phyloP scores from a whole-genome alignment of 495 filamentous ascomycete genomes.

The Apodospora peruviana region DNA sequence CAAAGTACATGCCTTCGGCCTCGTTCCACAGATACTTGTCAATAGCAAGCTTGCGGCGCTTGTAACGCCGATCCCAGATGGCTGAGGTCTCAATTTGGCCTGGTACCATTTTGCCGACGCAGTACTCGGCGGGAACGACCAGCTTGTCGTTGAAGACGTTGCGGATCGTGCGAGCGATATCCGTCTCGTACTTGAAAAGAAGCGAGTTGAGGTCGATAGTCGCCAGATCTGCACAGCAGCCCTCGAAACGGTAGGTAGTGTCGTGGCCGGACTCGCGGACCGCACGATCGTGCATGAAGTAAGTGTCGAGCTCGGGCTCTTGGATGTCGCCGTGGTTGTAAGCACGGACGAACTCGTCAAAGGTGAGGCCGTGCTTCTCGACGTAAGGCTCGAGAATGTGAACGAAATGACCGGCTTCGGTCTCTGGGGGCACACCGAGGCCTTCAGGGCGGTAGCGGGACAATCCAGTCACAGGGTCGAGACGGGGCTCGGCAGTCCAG shows the following conservation, averaged over 20 bases:
- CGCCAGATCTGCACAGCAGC: conserved; percentile 78
- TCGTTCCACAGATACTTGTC: conserved; percentile 91
- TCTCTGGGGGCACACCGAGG: conserved; percentile 90
- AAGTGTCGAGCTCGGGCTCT: conserved; percentile 87
- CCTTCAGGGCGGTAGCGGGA: conserved; percentile 87
- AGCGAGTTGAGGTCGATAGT: conserved; percentile 92
- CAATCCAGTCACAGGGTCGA: conserved; percentile 75
- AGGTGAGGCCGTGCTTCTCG: conserved; percentile 72
- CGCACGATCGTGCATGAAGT: conserved; percentile 91
- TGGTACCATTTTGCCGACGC: conserved; percentile 49
- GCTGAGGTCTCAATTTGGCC: conserved; percentile 71
- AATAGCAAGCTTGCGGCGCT: conserved; percentile 70
- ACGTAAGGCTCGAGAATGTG: conserved; percentile 84
- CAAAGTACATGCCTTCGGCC: conserved; percentile 88
- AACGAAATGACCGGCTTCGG: conserved; percentile 79
- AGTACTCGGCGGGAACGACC: conserved; percentile 72
- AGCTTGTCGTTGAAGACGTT: conserved; percentile 75
- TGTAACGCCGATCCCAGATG: conserved; percentile 80
- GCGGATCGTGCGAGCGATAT: conserved; percentile 80
- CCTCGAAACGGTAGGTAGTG: conserved; percentile 87
- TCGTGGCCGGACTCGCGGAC: conserved; percentile 97
- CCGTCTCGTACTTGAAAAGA: conserved; percentile 91
- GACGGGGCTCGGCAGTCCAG: conserved; percentile 76
- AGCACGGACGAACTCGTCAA: conserved; percentile 74
- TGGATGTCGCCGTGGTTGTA: conserved; percentile 75